Evolutionary conservation across 1,284 basidiomycete species (phyloP), one percentile per base, ranked within the genome.

Genomic region (Taiwanofungus camphoratus): DNA sequence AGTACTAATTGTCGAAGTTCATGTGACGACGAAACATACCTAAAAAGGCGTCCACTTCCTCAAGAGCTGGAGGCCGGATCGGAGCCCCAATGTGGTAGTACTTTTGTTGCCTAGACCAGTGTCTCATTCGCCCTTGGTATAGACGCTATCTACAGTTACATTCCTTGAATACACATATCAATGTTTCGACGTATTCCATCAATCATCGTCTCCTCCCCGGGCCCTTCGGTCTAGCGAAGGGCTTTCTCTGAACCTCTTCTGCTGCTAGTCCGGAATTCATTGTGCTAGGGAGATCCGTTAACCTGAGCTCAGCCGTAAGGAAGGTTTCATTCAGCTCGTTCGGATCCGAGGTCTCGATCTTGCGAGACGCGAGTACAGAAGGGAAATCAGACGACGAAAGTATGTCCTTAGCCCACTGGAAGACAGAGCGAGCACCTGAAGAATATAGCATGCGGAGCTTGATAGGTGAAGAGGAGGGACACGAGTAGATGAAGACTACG

Each of bases 381-480:
- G 61, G 63, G 30, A 57, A 68, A 16, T 55, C 70, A 46, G 54
- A 64, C 5, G 68, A 59, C 37, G 62, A 55, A 26, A 87, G 61
- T 13, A 83, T 60, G 9, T 63, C 64, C 53, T 80, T 77, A 30
- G 76, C 78, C 21, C 73, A 64, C 42, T 73, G 68, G 53, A 77
- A 81, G 12, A 85, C 70, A 16, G 74, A 63, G 7, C 71, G 56
- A 4, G 78, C 75, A 11, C 79, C 81, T 1, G 83, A 83, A 0
- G 89, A 88, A 63, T 92, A 94, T 29, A 94, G 59, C 87, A 95
- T 92, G 40, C 91, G 78, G 51, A 81, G 73, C 58, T 88, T 89
- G 63, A 94, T 74, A 1, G 87, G 84, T 1, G 86, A 90, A 9
- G 66, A 60, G 1, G 81, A 74, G 0, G 92, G 92, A 61, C 92